Evolutionary conservation across 306 rosid genomes (phyloP), one percentile per base, ranked within the genome.

Genomic region (Rosa lucieae): DNA sequence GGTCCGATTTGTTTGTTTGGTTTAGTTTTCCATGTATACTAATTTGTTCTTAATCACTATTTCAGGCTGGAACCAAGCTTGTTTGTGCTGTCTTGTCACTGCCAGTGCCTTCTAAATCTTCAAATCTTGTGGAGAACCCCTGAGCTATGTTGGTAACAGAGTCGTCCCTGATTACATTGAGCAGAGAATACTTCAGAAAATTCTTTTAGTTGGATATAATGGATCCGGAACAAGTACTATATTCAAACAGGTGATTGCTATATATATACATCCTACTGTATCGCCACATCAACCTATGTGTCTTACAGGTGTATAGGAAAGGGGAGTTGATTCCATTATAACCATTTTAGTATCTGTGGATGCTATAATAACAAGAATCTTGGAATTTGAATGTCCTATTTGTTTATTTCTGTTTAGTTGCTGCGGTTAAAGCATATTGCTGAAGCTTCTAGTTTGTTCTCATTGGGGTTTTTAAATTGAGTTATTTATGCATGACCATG

Each of bases 211-310:
- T 84, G 99, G 99, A 82, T 90, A 73, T 67, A 82, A 82, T 84
- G 98, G 98, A 67, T 93, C 99, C 39, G 99, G 99, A 67, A 93
- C 99, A 46, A 96, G 99, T 83, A 96, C 99, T 79, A 91, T 96
- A 86, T 96, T 96, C 80, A 96, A 96, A 88, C 99, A 96, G 99
- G 99, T 93, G 75, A 78, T 80, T 52, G 37, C 37, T 32, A 32
- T 32, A 32, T 32, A 32, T 32, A 32, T 32, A 32, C 37, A 32
- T 32, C 37, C 37, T 32, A 32, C 37, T 32, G 37, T 32, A 32
- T 32, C 37, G 37, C 37, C 37, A 32, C 37, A 32, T 32, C 37
- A 2, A 32, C 37, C 37, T 32, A 32, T 32, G 37, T 32, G 37
- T 32, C 37, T 32, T 32, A 32, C 37, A 32, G 37, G 37, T 32